These are phyloP conservation scores for Dictyostelium intermedium DNA, from an alignment of 78 protist genomes.

Conservation along the genomic window DNA sequence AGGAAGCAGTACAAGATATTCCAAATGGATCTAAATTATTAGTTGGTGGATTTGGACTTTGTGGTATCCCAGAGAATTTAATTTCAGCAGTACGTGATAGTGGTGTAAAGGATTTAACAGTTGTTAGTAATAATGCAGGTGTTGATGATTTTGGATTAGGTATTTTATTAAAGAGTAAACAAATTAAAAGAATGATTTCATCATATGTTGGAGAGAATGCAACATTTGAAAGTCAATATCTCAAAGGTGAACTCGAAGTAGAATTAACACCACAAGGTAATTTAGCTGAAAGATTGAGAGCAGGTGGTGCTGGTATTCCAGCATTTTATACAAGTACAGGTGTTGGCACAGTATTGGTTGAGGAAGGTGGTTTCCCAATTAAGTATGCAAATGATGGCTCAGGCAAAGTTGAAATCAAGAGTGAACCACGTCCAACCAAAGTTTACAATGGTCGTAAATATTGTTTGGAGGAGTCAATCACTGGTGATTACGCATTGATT, in stretches of 20 bases:
- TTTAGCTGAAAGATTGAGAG: constrained; percentile 97
- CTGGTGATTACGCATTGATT: constrained; percentile 93
- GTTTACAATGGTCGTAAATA: constrained; percentile 80
- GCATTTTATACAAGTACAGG: constrained; percentile 97
- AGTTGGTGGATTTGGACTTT: constrained; percentile 97
- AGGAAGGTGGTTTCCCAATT: constrained; percentile 94
- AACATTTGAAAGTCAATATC: constrained; percentile 91
- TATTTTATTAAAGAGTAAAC: constrained; percentile 84
- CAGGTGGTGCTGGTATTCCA: constrained; percentile 99
- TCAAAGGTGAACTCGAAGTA: constrained; percentile 96
- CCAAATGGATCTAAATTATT: constrained; percentile 84
- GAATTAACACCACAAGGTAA: constrained; percentile 98
- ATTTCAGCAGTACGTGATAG: constrained; percentile 86
- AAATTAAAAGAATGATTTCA: constrained; percentile 94
- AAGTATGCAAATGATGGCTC: constrained; percentile 87
- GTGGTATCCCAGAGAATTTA: constrained; percentile 94
- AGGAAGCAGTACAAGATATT: constrained; percentile 91
- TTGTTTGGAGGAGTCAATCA: constrained; percentile 90
- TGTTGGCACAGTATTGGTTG: constrained; percentile 92
- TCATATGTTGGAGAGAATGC: constrained; percentile 98
- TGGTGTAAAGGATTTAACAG: constrained; percentile 87
- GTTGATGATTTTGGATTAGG: constrained; percentile 97
- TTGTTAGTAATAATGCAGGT: constrained; percentile 94
- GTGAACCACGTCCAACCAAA: constrained; percentile 86
- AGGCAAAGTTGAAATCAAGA: constrained; percentile 74